Evolutionary conservation across 768 basidiomycete species (phyloP), one percentile per base, ranked within the genome.

Genomic region (Psilocybe tampanensis): DNA sequence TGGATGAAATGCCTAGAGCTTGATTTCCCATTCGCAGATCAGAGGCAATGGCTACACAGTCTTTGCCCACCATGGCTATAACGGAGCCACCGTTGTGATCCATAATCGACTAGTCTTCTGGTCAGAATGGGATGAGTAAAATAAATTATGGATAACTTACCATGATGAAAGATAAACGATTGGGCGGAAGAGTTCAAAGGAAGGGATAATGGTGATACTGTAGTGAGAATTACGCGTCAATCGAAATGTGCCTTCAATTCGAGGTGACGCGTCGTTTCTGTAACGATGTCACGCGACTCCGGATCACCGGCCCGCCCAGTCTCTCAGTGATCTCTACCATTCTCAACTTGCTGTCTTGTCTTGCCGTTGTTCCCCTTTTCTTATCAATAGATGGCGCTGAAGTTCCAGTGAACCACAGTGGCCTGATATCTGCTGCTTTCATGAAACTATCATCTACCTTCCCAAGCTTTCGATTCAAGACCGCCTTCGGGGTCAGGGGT

Each of bases 51-150:
- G 97, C 97, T 48, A 99, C 97, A 72, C 97, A 99, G 65, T 94
- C 90, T 76, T 98, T 98, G 61, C 97, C 97, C 58, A 90, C 90
- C 97, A 99, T 99, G 79, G 97, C 97, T 74, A 99, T 83, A 66
- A 96, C 93, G 76, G 95, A 97, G 76, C 97, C 97, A 79, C 95
- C 95, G 81, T 97, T 98, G 60, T 88, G 80, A 74, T 93, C 83
- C 91, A 96, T 90, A 65, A 90, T 86, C 69, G 92, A 94, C 92
- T 94, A 60, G 24, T n/a, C 34, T 11, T 50, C 2, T 24, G 8
- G 41, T 72, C 33, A 72, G 61, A 23, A 36, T 6, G 39, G 12
- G 19, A 11, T 11, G 21, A 12, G 9, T n/a, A 9, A 33, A 33
- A 6, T 0, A n/a, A 29, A 15, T 41, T 24, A 41, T 17, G 19